Evolutionary conservation across 768 basidiomycete genomes (phyloP), one percentile per base, ranked within the genome.

Genomic region (Pulveroboletus sp.): DNA sequence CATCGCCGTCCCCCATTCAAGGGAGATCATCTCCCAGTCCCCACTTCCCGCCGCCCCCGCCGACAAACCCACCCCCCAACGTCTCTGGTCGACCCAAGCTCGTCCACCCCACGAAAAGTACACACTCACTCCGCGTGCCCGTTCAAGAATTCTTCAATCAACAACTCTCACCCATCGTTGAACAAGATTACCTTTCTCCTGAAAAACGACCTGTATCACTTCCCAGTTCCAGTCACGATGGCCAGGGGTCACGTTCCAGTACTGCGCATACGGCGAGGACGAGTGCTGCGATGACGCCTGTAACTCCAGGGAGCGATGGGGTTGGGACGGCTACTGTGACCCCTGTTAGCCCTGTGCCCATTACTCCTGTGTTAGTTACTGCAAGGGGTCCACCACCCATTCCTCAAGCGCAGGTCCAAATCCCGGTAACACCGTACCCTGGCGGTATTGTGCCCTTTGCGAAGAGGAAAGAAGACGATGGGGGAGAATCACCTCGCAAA

Each of bases 121-220:
- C 73, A 8, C 74, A 73, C 36, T 75, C 74, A 14, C 62, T 78
- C 26, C 74, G 72, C 31, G 64, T 72, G 14, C 72, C 76, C 26
- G 46, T 63, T 18, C 63, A 60, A 30, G 69, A 59, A 44, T 57
- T 55, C 30, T 61, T 55, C 46, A 64, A 54, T 43, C 59, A 57
- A 43, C 83, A 76, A 39, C 74, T 86, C 33, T 84, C 84, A 2
- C 83, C 85, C 0, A 85, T 86, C 36, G 74, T 73, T 8, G 85
- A 86, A 65, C 77, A 77, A 55, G 80, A 84, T 47, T 83, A 83
- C 57, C 60, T 80, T 47, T 80, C 82, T 6, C 80, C 80, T 0
- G 72, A 73, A 43, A 69, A 67, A 51, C 67, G 69, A 31, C 67
- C 71, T 45, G 65, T 45, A 38, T 71, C 68, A 45, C 64, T 70